Evolutionary conservation across 805 yeast genomes (phyloP).

Genomic region (Nakazawaea ishiwadae): DNA sequence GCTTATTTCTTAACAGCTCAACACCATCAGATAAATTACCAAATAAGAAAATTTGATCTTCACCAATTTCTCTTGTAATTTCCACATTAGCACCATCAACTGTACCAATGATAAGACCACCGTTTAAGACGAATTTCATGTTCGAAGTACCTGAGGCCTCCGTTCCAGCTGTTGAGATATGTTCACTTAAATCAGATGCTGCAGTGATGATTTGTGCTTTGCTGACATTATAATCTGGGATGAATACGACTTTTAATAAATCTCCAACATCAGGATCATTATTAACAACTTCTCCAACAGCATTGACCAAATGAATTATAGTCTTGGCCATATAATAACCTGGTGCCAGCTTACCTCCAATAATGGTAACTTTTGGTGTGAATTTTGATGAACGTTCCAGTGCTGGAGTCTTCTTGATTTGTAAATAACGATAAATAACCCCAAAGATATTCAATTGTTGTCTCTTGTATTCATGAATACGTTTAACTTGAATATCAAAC

Average conservation of each 20-base stretch:
- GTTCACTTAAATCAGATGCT: slow-evolving; percentile 87
- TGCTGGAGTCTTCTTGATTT: slow-evolving; percentile 62
- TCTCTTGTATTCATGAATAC: slow-evolving; percentile 94
- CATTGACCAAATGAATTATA: slow-evolving; percentile 78
- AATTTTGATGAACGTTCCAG: slow-evolving; percentile 56
- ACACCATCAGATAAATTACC: slow-evolving; percentile 90
- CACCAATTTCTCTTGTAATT: slow-evolving; percentile 90
- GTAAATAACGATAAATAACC: slow-evolving; percentile 75
- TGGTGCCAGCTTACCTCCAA: slow-evolving; percentile 98
- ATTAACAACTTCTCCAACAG: slow-evolving; percentile 78
- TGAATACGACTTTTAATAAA: slow-evolving; percentile 77
- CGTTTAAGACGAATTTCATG: slow-evolving; percentile 92
- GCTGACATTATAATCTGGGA: slow-evolving; percentile 91
- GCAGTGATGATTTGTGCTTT: slow-evolving; percentile 91
- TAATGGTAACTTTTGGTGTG: slow-evolving; percentile 71
- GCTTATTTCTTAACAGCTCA: slow-evolving; percentile 76
- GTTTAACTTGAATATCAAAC: slow-evolving; percentile 89
- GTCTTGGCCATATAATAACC: slow-evolving; percentile 94
- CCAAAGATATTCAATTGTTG: slow-evolving; percentile 93
- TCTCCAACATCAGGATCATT: slow-evolving; percentile 70
- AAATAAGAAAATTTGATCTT: slow-evolving; percentile 86
- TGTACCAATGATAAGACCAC: slow-evolving; percentile 91
- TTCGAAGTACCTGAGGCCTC: slow-evolving; percentile 96
- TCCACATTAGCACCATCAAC: slow-evolving; percentile 97
- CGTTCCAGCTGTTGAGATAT: slow-evolving; percentile 95